Evolutionary conservation across 495 filamentous ascomycete genomes (phyloP), one percentile per base, ranked within the genome.

Genomic region (Friedmanniomyces endolithicus): DNA sequence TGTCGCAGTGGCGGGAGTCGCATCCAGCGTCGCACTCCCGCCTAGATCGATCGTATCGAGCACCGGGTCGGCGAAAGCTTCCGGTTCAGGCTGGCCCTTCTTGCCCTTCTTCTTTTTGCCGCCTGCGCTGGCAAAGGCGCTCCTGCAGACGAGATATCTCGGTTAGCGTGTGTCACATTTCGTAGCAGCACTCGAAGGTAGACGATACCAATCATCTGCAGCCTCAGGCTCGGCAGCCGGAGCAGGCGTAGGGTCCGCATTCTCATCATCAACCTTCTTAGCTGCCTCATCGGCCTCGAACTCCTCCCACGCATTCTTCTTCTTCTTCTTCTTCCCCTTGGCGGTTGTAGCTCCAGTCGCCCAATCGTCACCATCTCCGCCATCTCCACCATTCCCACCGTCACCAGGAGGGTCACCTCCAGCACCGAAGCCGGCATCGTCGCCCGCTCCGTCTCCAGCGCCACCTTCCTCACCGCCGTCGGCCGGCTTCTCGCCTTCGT

Each of bases 331-430:
- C 43, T 63, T 63, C 1, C 39, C 35, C 45, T 60, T 60, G 22
- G 44, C 37, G 37, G 37, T 61, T 22, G 53, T 48, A 33, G 71
- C 64, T 41, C 70, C 56, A 25, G 70, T 55, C 25, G 70, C 64
- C 11, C 60, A 69, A 14, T 66, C 69, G 14, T 63, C 66, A 41
- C 70, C 68, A 6, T 70, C 70, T 27, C 69, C 67, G 56, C 64
- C 65, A 50, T 57, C 65, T 48, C 59, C 65, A 41, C 56, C 65
- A 50, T 59, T 64, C 17, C 52, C 63, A 7, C 62, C 59, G 19
- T 54, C 66, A n/a, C 51, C 55, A 14, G 55, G 65, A 35, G 27
- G 58, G 45, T 40, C 54, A 48, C 53, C 67, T 22, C 53, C 65
- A 1, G 50, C 57, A 23, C 59, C 66, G 19, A 29, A 60, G 8